Conservation (phyloP, 2,329 filamentous ascomycete species). For the Talaromyces islandicus region DNA sequence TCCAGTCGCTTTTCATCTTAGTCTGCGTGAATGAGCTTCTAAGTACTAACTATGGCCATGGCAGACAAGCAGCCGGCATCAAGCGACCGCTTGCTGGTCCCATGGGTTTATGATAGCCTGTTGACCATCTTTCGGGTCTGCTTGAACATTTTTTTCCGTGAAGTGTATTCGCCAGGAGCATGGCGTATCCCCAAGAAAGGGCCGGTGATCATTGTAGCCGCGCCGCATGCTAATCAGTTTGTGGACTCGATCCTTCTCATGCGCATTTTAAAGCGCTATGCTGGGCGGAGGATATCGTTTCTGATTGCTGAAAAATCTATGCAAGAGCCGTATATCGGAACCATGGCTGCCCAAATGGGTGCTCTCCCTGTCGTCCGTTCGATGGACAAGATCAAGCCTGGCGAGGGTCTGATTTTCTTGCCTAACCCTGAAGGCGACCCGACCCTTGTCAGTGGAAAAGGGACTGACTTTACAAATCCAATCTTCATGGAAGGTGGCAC, state of each 20-base stretch:
- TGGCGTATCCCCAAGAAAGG: slow-evolving; percentile 90
- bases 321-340: slow-evolving; percentile 79
- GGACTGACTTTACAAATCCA: slow-evolving; percentile 70
- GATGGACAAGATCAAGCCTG: slow-evolving; percentile 79
- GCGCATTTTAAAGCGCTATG: slow-evolving; percentile 79
- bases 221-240: slow-evolving; percentile 97
- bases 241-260: slow-evolving; percentile 93
- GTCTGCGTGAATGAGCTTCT: neutral
- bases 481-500: slow-evolving; percentile 73
- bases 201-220: slow-evolving; percentile 90
- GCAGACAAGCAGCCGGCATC: neutral
- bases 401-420: slow-evolving; percentile 74
- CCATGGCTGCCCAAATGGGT: slow-evolving; percentile 75
- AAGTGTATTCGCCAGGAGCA: slow-evolving; percentile 87
- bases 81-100: slow-evolving; percentile 27
- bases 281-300: slow-evolving; percentile 81
- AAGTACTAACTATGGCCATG: neutral
- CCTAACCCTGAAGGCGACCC: slow-evolving; percentile 82
- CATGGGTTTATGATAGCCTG: slow-evolving; percentile 45
- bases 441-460: slow-evolving; percentile 70
- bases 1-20: neutral
- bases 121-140: slow-evolving; percentile 56
- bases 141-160: slow-evolving; percentile 94
- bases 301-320: slow-evolving; percentile 95
- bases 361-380: slow-evolving; percentile 90